A percentile compares a stretch with the other conserved stretches of the same genome.
Evolutionary conservation across 2,329 filamentous ascomycete genomes (phyloP).

Genomic region (Exophiala xenobiotica): DNA sequence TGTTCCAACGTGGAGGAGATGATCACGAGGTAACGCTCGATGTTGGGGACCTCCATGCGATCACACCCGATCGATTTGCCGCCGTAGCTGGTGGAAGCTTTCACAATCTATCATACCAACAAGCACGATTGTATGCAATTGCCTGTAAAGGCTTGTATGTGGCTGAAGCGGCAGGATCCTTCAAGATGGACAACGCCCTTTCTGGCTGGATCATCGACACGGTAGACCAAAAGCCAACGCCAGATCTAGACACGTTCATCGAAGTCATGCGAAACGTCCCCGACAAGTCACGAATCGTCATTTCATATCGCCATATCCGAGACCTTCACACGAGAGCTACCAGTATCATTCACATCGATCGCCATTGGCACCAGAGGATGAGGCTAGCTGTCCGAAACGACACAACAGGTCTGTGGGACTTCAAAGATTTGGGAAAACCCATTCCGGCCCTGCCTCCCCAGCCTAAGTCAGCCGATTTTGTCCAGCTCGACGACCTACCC

Average conservation of each 20-base stretch:
- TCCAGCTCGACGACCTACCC: slow-evolving; percentile 82
- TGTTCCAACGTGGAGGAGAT: slow-evolving; percentile 84
- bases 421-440: slow-evolving; percentile 77
- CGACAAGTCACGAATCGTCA: slow-evolving; percentile 76
- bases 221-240: slow-evolving; percentile 86
- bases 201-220: slow-evolving; percentile 93
- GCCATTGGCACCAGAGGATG: slow-evolving; percentile 96
- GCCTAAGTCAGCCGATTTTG: slow-evolving; percentile 81
- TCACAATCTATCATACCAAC: slow-evolving; percentile 95
- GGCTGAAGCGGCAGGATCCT: slow-evolving; percentile 91
- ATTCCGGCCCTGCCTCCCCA: slow-evolving; percentile 71
- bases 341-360: slow-evolving; percentile 85
- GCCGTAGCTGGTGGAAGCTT: slow-evolving; percentile 92
- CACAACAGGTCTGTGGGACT: slow-evolving; percentile 88
- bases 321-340: slow-evolving; percentile 95
- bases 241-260: slow-evolving; percentile 83
- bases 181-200: slow-evolving; percentile 86
- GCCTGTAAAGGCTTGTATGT: slow-evolving; percentile 90
- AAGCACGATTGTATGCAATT: slow-evolving; percentile 92
- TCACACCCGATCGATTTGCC: slow-evolving; percentile 94
- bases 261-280: slow-evolving; percentile 87
- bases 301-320: slow-evolving; percentile 92
- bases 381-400: slow-evolving; percentile 89
- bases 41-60: slow-evolving; percentile 87
- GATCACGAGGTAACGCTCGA: slow-evolving; percentile 80